Base-by-base conservation (phyloP, 2,329 filamentous ascomycete genomes). In the Beauveria pseudobassiana region DNA sequence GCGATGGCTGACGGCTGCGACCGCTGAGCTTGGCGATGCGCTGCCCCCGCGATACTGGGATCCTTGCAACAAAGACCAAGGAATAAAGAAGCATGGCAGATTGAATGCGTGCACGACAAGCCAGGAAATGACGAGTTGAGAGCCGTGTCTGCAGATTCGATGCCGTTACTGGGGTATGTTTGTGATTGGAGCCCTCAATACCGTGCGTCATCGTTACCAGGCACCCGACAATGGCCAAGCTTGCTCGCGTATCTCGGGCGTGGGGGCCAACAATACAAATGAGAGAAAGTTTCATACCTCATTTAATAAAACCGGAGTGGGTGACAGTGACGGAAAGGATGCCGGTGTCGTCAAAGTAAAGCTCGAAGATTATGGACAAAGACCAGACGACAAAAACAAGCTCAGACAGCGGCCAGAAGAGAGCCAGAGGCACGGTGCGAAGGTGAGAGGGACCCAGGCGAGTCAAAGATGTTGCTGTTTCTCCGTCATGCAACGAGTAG, bases 351-450 rank as follows among this genome's bases (percentile, higher is more conserved):
- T 5, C 20, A 20, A 48, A 12, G 14, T 20, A 26, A 22, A 50
- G 16, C 26, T 20, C 24, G 12, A 7, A 46, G 26, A 26, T 12
- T 16, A 34, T 20, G 58, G 28, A 60, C 49, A 59, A 52, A 54
- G 54, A 53, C 57, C 50, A 57, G 34, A 10, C 53, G 18, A 51
- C 28, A 59, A 61, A 58, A 59, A 55, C 53, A 63, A 60, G 60
- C 62, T 65, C 64, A 63, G 63, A 51, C 64, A 42, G 63, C 62
- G 55, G 60, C 60, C 10, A 61, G 50, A 30, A 61, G 62, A 59
- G 43, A 53, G 38, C 46, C 55, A 20, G 48, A 52, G 38, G 38
- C 57, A 22, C 42, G 42, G 38, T n/a, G n/a, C 4, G 48, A 52
- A 20, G 4, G 18, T 7, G 48, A 20, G 24, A 7, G 24, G 22